Evolutionary conservation across 495 filamentous ascomycete genomes (phyloP).

Genomic region (Penicillium taxi): DNA sequence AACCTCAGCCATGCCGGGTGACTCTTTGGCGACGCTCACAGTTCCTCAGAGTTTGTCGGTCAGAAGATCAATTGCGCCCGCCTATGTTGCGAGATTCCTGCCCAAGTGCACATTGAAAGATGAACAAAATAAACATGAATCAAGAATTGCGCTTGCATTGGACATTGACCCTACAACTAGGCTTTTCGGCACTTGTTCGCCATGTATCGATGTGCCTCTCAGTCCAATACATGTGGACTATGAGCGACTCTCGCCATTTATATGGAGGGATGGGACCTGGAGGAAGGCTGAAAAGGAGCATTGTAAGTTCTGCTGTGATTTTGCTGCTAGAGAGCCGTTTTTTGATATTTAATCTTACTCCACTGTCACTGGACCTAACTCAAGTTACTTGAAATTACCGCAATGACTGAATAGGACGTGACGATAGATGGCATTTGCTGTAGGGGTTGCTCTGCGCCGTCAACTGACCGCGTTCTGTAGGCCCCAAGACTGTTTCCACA

Average conservation of each 20-base stretch:
- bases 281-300: constrained; percentile 37
- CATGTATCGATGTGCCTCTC: constrained; percentile 11
- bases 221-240: constrained; percentile 26
- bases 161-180: constrained; percentile 64
- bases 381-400: too few species aligned
- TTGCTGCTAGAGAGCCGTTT: too few species aligned
- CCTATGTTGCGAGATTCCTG: constrained; percentile 64
- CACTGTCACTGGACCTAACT: too few species aligned
- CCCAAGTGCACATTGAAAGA: constrained; percentile 45
- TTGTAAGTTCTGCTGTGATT: too few species aligned
- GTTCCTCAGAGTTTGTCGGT: constrained; percentile 55
- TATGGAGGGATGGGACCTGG: constrained; percentile 57
- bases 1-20: constrained; percentile 40
- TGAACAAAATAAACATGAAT: constrained; percentile 60
- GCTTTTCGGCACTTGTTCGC: constrained; percentile 42
- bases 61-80: constrained; percentile 66
- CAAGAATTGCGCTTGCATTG: constrained; percentile 72
- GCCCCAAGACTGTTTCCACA: constrained; percentile 12
- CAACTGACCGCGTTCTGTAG: constrained; percentile 16
- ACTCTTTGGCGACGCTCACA: constrained; percentile 44
- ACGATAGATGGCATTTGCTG: too few species aligned
- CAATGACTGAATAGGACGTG: too few species aligned
- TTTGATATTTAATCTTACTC: too few species aligned
- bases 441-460: too few species aligned
- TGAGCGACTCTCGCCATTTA: constrained; percentile 28